Percentiles rank a stretch among this genome's conserved stretches.
Conservation (phyloP, 768 basidiomycete species). For the Suillus luteus region DNA sequence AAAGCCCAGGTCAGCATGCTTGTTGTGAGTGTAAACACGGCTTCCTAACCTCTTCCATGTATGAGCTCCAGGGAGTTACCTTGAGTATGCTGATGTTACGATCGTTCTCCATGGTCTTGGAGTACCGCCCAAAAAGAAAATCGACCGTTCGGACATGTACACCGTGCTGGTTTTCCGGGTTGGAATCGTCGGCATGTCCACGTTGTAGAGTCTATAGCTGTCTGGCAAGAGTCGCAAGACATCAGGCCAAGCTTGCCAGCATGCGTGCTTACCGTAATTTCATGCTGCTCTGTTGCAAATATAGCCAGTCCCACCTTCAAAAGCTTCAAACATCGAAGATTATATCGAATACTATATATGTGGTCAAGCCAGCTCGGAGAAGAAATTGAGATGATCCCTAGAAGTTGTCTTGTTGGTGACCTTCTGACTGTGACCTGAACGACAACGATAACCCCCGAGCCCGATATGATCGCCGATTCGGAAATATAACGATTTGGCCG, state of each 20-base stretch:
- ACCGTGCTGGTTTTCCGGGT: constrained; percentile 49
- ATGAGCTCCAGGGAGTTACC: constrained; percentile 38
- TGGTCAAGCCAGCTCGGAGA: no score
- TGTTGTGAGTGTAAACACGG: background rate
- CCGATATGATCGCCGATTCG: background rate
- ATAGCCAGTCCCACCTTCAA: no score
- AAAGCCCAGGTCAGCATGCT: constrained; percentile 30
- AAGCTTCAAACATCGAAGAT: no score
- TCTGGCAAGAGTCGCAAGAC: no score
- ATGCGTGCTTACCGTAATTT: no score
- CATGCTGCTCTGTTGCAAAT: no score
- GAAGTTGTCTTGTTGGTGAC: no score
- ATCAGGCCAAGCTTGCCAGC: no score
- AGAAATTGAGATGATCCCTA: no score
- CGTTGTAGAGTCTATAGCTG: no score
- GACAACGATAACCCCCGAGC: background rate
- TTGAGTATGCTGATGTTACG: constrained; percentile 52
- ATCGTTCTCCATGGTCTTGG: constrained; percentile 33
- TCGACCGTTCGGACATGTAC: constrained; percentile 35
- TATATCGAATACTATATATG: no score
- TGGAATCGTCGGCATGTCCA: no score
- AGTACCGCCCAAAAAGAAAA: background rate
- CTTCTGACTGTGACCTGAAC: constrained; percentile 9
- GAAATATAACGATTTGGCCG: background rate
- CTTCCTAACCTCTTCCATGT: constrained; percentile 1